Evolutionary conservation across 2,329 filamentous ascomycete species (phyloP), one percentile per base, ranked within the genome.

Genomic region (Calonectria hongkongensis): DNA sequence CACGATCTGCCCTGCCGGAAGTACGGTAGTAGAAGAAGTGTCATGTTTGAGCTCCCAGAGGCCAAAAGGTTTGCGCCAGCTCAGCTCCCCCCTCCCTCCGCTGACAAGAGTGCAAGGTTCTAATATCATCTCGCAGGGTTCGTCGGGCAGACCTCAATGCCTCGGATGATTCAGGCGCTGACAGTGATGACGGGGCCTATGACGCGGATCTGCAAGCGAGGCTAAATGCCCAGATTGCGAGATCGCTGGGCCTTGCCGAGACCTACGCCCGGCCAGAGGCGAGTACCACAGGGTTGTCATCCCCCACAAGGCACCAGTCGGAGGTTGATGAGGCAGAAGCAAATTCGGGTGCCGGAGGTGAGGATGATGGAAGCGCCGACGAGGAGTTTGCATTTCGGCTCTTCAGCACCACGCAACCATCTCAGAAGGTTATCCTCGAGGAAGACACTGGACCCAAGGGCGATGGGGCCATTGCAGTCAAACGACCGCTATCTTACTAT

Each of bases 301-400:
- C 58, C 48, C 41, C 69, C 41, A 16, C 43, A 47, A 43, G 41
- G 27, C n/a, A 63, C 54, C 54, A 21, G 56, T 45, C 72, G 41
- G 66, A 60, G 15, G 56, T 51, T 28, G 73, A 76, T 27, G 72
- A 68, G 47, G 58, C 33, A 54, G 66, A 56, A 68, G 36, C 68
- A 66, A 30, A 71, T 68, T 64, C 74, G 18, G 71, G 25, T 2
- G 74, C 78, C 16, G 73, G 50, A 6, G 74, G 78, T 16, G 76
- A 79, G 16, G 73, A 71, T 8, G 78, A 83, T 16, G 82, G 33
- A 21, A 18, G 78, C 9, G 77, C 75, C 8, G 78, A 82, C 13
- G 80, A 78, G 27, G 86, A 87, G 66, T 92, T 91, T 75, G 86
- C 88, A 67, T 92, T 92, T 79, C 86, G 89, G 10, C 86, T 93